Conservation (phyloP, 108 stramenopile genomes). For the Pseudonitzschia multiseries region DNA sequence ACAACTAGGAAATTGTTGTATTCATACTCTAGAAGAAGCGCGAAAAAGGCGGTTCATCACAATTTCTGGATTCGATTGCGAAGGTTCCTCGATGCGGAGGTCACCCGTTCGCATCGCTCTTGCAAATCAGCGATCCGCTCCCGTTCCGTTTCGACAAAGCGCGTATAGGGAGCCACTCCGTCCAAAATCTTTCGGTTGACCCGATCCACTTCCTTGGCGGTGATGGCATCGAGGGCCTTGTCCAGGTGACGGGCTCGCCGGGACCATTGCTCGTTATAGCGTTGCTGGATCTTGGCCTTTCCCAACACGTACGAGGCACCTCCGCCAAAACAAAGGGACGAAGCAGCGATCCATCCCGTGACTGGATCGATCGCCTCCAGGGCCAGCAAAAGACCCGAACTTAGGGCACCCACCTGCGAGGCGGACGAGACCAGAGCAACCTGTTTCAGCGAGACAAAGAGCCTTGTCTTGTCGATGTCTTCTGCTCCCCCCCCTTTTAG, state of each 20-base stretch:
- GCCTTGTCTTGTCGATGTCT: slow-evolving; percentile 5
- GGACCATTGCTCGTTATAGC: slow-evolving; percentile 46
- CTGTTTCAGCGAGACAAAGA: slow-evolving; percentile 39
- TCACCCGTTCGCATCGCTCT: slow-evolving; percentile 48
- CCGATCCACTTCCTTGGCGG: slow-evolving; percentile 44
- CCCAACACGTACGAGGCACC: slow-evolving; percentile 27
- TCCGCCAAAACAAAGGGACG: slow-evolving; percentile 34
- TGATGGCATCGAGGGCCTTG: slow-evolving; percentile 35
- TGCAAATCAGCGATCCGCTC: slow-evolving; percentile 43
- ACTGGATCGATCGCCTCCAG: slow-evolving; percentile 32
- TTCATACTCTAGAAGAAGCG: neutral
- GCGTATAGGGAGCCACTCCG: slow-evolving; percentile 64
- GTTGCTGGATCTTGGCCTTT: slow-evolving; percentile 23
- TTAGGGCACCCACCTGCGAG: slow-evolving; percentile 29
- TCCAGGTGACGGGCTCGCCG: slow-evolving; percentile 36
- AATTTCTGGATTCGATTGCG: slow-evolving; percentile 58
- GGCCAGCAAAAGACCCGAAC: slow-evolving; percentile 19
- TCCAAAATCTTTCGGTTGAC: slow-evolving; percentile 54
- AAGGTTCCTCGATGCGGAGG: slow-evolving; percentile 39
- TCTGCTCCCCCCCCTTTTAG: slow-evolving; percentile 30
- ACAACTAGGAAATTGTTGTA: too few relatives aligned
- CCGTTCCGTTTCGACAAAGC: slow-evolving; percentile 61
- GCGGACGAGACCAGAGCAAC: slow-evolving; percentile 34
- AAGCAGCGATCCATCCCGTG: slow-evolving; percentile 22
- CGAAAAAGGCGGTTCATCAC: neutral